Base-by-base conservation (phyloP, 345 rosid genomes). In the Eucalyptus brandiana region DNA sequence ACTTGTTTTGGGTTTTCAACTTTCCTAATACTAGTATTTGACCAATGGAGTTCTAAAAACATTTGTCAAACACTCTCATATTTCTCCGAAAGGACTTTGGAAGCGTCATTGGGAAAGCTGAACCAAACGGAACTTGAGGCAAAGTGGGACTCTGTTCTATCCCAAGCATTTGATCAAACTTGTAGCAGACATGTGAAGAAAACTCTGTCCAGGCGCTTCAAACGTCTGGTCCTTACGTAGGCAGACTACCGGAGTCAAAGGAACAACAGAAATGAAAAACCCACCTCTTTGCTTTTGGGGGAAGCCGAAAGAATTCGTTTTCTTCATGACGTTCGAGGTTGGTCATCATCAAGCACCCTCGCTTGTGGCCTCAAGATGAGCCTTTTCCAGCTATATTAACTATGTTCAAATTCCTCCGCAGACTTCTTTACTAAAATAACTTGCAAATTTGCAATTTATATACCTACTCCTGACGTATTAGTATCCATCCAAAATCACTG, bases 61-160 rank as follows among this genome's bases (percentile, higher is more conserved):
- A 53, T 53, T 53, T 53, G 56, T 53, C 24, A 19, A 53, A 53
- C 24, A 8, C 11, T 53, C 5, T 19, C 58, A 53, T 53, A 53
- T 19, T 53, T 53, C 11, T 19, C 2, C 0, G 8, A 53, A 19
- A 53, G 24, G 58, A 0, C 11, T 53, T 53, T 53, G 26, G 9
- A 53, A 53, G 11, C 5, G 1, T 0, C 10, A 0, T 19, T 53
- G 10, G 5, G 10, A 53, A 19, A 53, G 24, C 56, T 0, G 1
- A 53, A 53, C 26, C 58, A 53, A 53, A 53, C 0, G 5, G 1
- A 53, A 53, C 24, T 53, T 19, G 2, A 34, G 80, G 80, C 23
- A 34, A 69, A 69, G 80, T 18, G 24, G 42, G 13, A 32, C 42
- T 32, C 42, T 69, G 42, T 10, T 34, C 80, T 69, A 44, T 34